Evolutionary conservation across 352 stramenopile genomes (phyloP), one percentile per base, ranked within the genome.

Genomic region (Elongisporangium anandrum): DNA sequence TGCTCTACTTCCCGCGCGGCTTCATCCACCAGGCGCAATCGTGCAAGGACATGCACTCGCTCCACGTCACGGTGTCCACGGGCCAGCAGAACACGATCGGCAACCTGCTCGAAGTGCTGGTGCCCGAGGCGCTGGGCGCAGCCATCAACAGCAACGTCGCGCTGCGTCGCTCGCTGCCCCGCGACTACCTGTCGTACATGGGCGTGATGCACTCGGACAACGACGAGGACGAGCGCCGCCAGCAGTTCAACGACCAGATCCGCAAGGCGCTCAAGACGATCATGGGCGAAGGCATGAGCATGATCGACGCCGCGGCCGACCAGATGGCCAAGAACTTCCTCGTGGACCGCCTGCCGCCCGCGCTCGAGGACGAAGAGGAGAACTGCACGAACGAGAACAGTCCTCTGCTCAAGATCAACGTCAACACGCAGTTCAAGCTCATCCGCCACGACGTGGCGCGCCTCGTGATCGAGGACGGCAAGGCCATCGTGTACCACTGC

Each of bases 1-100:
- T 97, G 69, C 71, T 97, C n/a, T 97, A 97, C 69, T 91, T 97
- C 48, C 90, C 90, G 12, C 77, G 90, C 16, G 90, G 90, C 23
- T 96, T 92, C 60, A 91, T 96, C 54, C 90, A 97, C 57, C 84
- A 97, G 54, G 90, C 90, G 20, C 66, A 72, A 4, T 74, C 79
- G 21, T 61, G 72, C 24, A 68, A 73, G 38, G 77, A 92, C 47
- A 77, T 60, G 20, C 65, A 89, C 57, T 97, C 89, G 22, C 65
- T 97, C 53, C 90, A 97, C 62, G 68, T 97, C 51, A 97, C 90
- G 0, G 81, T 97, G n/a, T 97, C 88, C 1, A 89, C 87, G 8
- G 86, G 83, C 51, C 87, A 96, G 72, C 79, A 94, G 58, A 95
- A 96, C 65, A 81, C 81, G 26, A 81, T 87, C 26, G 79, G 75